phyloP scores from a whole-genome alignment of 2,329 filamentous ascomycete species.

The Dothideomycetidae sp. region DNA sequence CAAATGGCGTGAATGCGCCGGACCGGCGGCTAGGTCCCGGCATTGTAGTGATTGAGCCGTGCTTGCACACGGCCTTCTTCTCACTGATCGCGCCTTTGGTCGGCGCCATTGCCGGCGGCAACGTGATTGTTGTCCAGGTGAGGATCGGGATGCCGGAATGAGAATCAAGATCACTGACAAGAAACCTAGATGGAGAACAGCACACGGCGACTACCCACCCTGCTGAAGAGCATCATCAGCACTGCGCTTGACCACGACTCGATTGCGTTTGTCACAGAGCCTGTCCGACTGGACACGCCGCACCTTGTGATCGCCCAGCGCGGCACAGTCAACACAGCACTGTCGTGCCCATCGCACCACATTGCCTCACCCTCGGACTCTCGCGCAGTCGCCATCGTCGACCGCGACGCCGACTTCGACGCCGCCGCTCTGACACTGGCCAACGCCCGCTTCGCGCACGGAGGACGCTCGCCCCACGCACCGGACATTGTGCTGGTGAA shows the following conservation, averaged over 20 bases:
- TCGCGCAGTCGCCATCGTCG: conserved; percentile 42
- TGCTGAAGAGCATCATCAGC: conserved; percentile 27
- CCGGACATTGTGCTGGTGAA: conserved; percentile 52
- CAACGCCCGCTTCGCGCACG: conserved; percentile 40
- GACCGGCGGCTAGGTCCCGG: conserved; percentile 25
- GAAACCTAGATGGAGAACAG: conserved; percentile 31
- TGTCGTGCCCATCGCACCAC: conserved; percentile 17
- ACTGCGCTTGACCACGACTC: conserved; percentile 34
- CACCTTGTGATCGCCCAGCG: conserved; percentile 4
- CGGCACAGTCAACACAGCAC: conserved; percentile 23
- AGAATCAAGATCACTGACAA: too few species aligned
- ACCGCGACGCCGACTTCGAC: conserved; percentile 42
- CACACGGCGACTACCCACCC: conserved; percentile 22
- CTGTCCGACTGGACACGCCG: conserved; percentile 11
- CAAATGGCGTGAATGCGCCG: conserved; percentile 26
- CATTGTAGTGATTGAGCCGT: conserved; percentile 36
- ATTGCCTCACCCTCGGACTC: conserved; percentile 23
- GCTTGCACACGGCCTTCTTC: conserved; percentile 35
- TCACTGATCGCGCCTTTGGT: conserved; percentile 31
- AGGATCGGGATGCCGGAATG: too few species aligned
- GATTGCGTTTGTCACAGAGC: conserved; percentile 30
- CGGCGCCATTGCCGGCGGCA: conserved; percentile 37
- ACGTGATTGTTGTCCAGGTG: conserved; percentile 36
- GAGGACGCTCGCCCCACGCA: conserved; percentile 44
- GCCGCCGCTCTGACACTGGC: conserved; percentile 40